phyloP scores from a whole-genome alignment of 1,284 basidiomycete species.

The Hypsizygus ulmarius region DNA sequence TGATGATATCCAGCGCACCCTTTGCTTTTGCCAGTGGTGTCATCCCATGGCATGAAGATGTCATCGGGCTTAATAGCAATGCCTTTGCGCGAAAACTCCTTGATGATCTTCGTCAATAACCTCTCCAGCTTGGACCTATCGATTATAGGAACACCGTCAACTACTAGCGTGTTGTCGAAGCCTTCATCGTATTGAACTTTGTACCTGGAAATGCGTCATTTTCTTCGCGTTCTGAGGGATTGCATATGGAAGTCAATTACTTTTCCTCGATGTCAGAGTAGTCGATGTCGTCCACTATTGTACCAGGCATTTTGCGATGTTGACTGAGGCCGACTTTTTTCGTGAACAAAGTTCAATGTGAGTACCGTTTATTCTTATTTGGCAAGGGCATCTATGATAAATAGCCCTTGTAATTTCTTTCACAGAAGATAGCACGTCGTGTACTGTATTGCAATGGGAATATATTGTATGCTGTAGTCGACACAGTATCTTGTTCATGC shows the following conservation, averaged over 20 bases:
- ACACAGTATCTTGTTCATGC: too few relatives aligned
- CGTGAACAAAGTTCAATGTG: constrained; percentile 1
- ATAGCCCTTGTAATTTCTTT: background rate
- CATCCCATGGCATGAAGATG: constrained; percentile 85
- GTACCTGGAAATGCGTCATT: constrained; percentile 53
- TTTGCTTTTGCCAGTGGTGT: constrained; percentile 76
- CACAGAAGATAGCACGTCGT: too few relatives aligned
- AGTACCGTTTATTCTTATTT: background rate
- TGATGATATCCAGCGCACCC: constrained; percentile 53
- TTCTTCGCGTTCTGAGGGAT: constrained; percentile 13
- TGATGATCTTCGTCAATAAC: constrained; percentile 76
- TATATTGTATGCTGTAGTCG: too few relatives aligned
- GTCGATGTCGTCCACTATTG: constrained; percentile 76
- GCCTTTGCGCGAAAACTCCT: constrained; percentile 81
- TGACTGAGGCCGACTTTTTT: background rate
- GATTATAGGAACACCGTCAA: constrained; percentile 86
- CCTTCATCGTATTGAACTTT: constrained; percentile 77
- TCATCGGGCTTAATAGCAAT: constrained; percentile 73
- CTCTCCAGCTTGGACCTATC: constrained; percentile 79
- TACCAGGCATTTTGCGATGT: constrained; percentile 34
- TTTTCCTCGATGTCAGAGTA: constrained; percentile 94
- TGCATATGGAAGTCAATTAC: constrained; percentile 41
- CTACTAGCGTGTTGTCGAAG: constrained; percentile 83
- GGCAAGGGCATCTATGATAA: constrained; percentile 1
- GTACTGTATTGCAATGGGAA: too few relatives aligned